Percentiles rank a stretch among this genome's conserved stretches.
These are phyloP conservation scores for Aspergillus hiratsukae DNA, from an alignment of 2,329 filamentous ascomycete genomes.

Conservation along the genomic window DNA sequence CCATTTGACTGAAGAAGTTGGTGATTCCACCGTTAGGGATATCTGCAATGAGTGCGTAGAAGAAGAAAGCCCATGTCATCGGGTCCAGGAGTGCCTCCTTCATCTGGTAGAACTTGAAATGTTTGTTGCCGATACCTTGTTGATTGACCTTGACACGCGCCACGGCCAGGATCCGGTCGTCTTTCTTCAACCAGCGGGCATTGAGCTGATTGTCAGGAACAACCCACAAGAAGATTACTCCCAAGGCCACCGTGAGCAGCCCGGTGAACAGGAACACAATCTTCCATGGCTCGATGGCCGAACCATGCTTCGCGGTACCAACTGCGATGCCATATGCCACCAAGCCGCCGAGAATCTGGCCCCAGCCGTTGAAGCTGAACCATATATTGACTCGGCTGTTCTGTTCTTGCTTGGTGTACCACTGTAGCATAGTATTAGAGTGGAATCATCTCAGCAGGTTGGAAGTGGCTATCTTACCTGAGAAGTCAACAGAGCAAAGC, in stretches of 20 bases:
- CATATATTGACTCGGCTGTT: conserved; percentile 60
- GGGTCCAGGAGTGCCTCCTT: conserved; percentile 56
- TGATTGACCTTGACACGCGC: conserved; percentile 70
- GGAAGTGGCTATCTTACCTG: conserved; percentile 31
- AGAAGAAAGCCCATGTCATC: conserved; percentile 57
- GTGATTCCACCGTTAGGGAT: conserved; percentile 57
- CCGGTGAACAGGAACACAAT: conserved; percentile 56
- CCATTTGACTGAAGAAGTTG: conserved; percentile 59
- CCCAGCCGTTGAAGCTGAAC: conserved; percentile 65
- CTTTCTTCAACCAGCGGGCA: conserved; percentile 58
- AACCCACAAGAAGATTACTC: conserved; percentile 47
- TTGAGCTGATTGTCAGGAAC: conserved; percentile 60
- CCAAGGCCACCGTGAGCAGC: conserved; percentile 48
- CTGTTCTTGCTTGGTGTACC: conserved; percentile 69
- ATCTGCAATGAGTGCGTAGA: conserved; percentile 53
- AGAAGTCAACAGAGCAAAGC: conserved; percentile 63
- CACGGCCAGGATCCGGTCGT: conserved; percentile 63
- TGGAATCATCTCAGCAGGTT: not conserved
- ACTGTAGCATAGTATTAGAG: conserved; percentile 37
- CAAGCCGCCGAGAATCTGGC: conserved; percentile 59
- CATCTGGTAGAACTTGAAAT: conserved; percentile 65
- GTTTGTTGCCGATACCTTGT: conserved; percentile 67
- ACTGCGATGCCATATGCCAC: conserved; percentile 61
- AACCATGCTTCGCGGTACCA: conserved; percentile 52
- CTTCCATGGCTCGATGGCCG: conserved; percentile 61